Evolutionary conservation across 345 rosid genomes (phyloP).

Genomic region (Geranium rotundifolium): DNA sequence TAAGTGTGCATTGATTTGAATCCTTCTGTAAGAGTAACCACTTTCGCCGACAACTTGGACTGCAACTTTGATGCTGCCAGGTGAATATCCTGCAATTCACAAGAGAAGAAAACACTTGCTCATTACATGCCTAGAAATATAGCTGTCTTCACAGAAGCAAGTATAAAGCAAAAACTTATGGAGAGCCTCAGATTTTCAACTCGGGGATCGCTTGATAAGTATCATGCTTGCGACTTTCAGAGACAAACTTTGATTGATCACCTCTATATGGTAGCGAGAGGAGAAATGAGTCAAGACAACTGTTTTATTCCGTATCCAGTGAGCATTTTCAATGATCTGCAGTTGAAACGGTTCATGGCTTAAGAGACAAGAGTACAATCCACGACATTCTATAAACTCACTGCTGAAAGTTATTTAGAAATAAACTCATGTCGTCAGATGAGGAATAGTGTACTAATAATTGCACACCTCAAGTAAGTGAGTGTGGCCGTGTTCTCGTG

Average conservation of each 20-base stretch:
- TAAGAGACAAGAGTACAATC: too few species aligned
- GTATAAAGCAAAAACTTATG: neutral
- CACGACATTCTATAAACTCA: neutral
- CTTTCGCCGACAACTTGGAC: constrained; percentile 69
- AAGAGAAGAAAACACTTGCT: neutral
- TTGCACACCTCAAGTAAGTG: constrained; percentile 64
- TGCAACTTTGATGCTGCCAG: constrained; percentile 67
- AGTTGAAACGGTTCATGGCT: constrained; percentile 4
- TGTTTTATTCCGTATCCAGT: constrained; percentile 81
- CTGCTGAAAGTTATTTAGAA: neutral
- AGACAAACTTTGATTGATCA: constrained; percentile 12
- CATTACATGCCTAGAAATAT: neutral
- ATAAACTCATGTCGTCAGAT: neutral
- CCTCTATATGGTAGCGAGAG: constrained; percentile 81
- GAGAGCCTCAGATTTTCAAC: too few species aligned
- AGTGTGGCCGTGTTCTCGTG: constrained; percentile 69
- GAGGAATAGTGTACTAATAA: neutral
- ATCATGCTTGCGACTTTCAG: too few species aligned
- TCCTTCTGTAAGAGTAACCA: constrained; percentile 84
- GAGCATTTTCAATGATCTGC: constrained; percentile 74
- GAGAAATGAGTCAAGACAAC: constrained; percentile 82
- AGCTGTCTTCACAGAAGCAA: neutral
- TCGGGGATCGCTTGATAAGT: too few species aligned
- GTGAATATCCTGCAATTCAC: constrained; percentile 58
- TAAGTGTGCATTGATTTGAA: constrained; percentile 59